Evolutionary conservation across 192 early-diverging fungal genomes (phyloP).

Genomic region (Mortierella antarctica): DNA sequence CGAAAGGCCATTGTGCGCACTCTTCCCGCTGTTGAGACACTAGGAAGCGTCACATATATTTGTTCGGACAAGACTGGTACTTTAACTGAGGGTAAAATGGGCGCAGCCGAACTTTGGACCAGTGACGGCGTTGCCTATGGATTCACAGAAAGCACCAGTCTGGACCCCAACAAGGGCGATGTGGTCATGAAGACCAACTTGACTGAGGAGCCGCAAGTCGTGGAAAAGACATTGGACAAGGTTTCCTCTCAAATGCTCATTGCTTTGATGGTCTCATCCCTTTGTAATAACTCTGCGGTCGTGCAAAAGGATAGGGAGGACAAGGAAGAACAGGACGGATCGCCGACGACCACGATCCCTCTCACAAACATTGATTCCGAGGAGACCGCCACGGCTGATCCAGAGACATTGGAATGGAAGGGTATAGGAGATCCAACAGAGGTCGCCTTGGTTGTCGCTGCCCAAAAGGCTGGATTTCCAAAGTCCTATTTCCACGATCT

Average conservation of each 20-base stretch:
- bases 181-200: constrained; percentile 30
- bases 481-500: constrained; percentile 67
- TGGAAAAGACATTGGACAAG: constrained; percentile 56
- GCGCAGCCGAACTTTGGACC: constrained; percentile 85
- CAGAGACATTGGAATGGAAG: constrained; percentile 64
- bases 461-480: constrained; percentile 82
- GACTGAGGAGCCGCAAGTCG: constrained; percentile 28
- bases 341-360: constrained; percentile 55
- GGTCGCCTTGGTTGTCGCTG: constrained; percentile 86
- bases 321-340: constrained; percentile 65
- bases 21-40: constrained; percentile 91
- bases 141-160: constrained; percentile 67
- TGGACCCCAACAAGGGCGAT: constrained; percentile 61
- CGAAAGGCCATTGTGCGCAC: constrained; percentile 90
- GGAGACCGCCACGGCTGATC: constrained; percentile 39
- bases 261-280: constrained; percentile 73
- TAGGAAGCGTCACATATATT: constrained; percentile 94
- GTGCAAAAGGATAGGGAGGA: constrained; percentile 62
- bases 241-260: constrained; percentile 62
- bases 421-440: constrained; percentile 94
- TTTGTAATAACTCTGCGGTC: constrained; percentile 90
- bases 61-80: constrained; percentile 98
- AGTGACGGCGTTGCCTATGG: constrained; percentile 70
- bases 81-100: constrained; percentile 97
- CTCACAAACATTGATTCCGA: constrained; percentile 35